Percentiles rank a stretch among this genome's conserved stretches.
Evolutionary conservation across 2,329 filamentous ascomycete species (phyloP).

Genomic region (Aspergillus alliaceus): DNA sequence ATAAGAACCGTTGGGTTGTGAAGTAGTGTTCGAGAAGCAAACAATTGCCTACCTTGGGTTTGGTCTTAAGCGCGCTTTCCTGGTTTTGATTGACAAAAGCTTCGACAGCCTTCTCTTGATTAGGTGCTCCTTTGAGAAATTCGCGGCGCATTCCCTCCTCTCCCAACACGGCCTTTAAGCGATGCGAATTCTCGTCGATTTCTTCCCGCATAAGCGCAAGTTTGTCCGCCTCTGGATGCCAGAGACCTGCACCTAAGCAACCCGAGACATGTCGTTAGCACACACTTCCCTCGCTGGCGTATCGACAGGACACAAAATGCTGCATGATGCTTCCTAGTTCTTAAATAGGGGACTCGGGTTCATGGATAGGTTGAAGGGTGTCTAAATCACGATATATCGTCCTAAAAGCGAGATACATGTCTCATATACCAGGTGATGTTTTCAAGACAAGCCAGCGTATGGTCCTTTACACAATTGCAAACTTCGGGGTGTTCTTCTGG

Average conservation of each 20-base stretch:
- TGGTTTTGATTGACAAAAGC: constrained; percentile 71
- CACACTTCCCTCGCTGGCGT: neutral
- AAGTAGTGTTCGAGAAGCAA: neutral
- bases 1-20: neutral
- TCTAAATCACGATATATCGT: neutral
- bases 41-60: constrained; percentile 68
- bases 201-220: constrained; percentile 68
- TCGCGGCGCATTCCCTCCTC: constrained; percentile 60
- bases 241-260: constrained; percentile 69
- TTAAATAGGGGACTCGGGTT: too few relatives aligned
- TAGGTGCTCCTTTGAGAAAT: constrained; percentile 61
- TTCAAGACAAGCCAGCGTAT: neutral
- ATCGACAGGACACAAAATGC: neutral
- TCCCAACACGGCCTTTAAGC: constrained; percentile 67
- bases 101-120: constrained; percentile 61
- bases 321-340: neutral
- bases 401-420: neutral
- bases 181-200: constrained; percentile 71
- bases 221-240: constrained; percentile 70
- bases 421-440: neutral
- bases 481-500: neutral
- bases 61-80: constrained; percentile 76
- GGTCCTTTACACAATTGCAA: neutral
- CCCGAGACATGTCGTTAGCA: constrained; percentile 9
- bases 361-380: neutral